Percentiles rank a stretch among this genome's conserved stretches.
phyloP scores from a whole-genome alignment of 768 basidiomycete genomes.

The Calocera viscosa region DNA sequence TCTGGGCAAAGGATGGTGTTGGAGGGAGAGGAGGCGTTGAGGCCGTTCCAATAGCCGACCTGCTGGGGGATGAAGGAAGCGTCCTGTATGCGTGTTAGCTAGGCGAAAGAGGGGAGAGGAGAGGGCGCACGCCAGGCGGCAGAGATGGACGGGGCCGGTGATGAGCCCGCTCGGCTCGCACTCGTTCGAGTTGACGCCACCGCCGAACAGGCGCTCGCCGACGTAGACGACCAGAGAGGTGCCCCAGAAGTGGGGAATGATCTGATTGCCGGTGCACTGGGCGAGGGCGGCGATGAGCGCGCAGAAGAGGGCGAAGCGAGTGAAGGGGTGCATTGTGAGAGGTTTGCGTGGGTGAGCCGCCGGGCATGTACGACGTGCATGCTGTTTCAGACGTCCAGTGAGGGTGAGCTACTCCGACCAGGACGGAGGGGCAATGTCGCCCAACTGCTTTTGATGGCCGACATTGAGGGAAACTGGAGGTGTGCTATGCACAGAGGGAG shows the following conservation, averaged over 20 bases:
- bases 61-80: not conserved
- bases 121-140: not conserved
- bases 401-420: too few species aligned
- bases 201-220: not conserved
- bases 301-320: not conserved
- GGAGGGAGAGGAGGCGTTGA: not conserved
- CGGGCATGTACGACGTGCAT: too few species aligned
- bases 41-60: conserved; percentile 2
- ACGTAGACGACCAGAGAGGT: not conserved
- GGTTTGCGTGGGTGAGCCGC: too few species aligned
- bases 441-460: too few species aligned
- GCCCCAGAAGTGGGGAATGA: not conserved
- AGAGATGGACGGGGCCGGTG: not conserved
- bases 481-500: too few species aligned
- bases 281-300: not conserved
- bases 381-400: too few species aligned
- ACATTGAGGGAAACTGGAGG: too few species aligned
- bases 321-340: too few species aligned
- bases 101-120: not conserved
- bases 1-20: not conserved
- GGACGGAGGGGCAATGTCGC: too few species aligned
- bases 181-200: not conserved
- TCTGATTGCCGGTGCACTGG: too few species aligned
- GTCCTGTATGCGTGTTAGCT: not conserved
- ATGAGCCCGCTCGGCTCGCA: not conserved